phyloP scores from a whole-genome alignment of 176 grass and related monocot genomes.

The Panicum miliaceum region DNA sequence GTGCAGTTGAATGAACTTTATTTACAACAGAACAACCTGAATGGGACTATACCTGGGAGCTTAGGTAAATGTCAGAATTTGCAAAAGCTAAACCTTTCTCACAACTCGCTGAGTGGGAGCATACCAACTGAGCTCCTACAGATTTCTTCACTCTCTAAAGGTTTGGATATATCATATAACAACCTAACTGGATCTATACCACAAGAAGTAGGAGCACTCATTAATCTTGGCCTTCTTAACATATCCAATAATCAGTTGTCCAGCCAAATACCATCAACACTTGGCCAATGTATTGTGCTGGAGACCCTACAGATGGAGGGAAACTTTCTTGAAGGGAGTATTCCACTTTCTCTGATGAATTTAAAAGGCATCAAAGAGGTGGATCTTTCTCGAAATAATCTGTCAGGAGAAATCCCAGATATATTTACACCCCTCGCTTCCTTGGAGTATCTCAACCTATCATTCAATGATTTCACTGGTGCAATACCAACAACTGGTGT shows the following conservation, averaged over 20 bases:
- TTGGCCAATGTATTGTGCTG: background rate
- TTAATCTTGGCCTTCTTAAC: background rate
- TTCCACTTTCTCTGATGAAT: background rate
- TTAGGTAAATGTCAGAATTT: no score
- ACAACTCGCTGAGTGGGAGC: background rate
- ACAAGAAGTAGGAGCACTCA: no score
- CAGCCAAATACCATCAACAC: background rate
- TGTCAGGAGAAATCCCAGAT: background rate
- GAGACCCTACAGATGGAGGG: background rate
- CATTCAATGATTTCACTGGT: background rate
- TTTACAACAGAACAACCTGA: background rate
- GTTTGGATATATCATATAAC: background rate
- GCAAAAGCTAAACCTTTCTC: background rate
- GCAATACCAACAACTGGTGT: background rate
- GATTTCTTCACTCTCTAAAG: no score
- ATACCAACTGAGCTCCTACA: background rate
- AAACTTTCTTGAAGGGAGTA: background rate
- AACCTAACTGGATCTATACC: background rate
- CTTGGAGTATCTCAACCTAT: background rate
- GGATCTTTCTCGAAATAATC: background rate
- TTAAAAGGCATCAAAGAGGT: background rate
- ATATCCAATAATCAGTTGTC: background rate
- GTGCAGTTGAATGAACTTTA: background rate
- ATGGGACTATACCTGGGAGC: background rate
- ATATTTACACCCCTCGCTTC: background rate